phyloP scores from a whole-genome alignment of 768 basidiomycete species.

The Pleurotus citrinopileatus region DNA sequence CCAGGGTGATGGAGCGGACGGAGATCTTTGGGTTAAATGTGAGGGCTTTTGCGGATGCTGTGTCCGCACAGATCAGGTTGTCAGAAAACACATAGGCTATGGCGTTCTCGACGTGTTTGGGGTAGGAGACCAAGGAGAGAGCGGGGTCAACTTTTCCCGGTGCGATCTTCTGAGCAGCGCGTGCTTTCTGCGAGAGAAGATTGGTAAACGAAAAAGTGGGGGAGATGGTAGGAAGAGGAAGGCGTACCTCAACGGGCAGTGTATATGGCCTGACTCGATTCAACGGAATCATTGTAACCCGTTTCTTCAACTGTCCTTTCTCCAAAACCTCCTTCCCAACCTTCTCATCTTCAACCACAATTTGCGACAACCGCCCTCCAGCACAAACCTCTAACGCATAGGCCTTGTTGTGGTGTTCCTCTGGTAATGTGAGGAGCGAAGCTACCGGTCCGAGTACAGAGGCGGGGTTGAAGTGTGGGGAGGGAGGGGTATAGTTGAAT shows the following conservation, averaged over 20 bases:
- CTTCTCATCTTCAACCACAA: slow-evolving; percentile 89
- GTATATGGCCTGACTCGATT: slow-evolving; percentile 80
- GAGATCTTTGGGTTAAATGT: slow-evolving; percentile 73
- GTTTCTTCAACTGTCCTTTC: slow-evolving; percentile 70
- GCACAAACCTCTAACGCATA: slow-evolving; percentile 94
- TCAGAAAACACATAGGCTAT: slow-evolving; percentile 94
- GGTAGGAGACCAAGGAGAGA: slow-evolving; percentile 84
- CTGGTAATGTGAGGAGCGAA: slow-evolving; percentile 74
- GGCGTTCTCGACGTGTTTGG: slow-evolving; percentile 78
- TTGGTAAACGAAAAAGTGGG: not conserved
- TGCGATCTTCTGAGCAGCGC: slow-evolving; percentile 66
- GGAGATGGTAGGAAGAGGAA: slow-evolving; percentile 10
- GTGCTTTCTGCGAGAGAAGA: slow-evolving; percentile 60
- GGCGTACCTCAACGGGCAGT: slow-evolving; percentile 41
- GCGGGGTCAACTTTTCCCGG: slow-evolving; percentile 83
- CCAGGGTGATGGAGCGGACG: slow-evolving; percentile 86
- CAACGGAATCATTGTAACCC: slow-evolving; percentile 91
- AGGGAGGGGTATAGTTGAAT: slow-evolving; percentile 80
- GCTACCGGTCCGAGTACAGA: slow-evolving; percentile 93
- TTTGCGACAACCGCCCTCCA: slow-evolving; percentile 86
- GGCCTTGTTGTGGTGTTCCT: slow-evolving; percentile 70
- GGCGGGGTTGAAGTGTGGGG: slow-evolving; percentile 74
- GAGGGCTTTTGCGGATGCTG: slow-evolving; percentile 80
- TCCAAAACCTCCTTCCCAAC: slow-evolving; percentile 84
- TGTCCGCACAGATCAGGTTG: slow-evolving; percentile 87